Evolutionary conservation across 495 filamentous ascomycete genomes (phyloP).

Genomic region (Venustampulla echinocandica): DNA sequence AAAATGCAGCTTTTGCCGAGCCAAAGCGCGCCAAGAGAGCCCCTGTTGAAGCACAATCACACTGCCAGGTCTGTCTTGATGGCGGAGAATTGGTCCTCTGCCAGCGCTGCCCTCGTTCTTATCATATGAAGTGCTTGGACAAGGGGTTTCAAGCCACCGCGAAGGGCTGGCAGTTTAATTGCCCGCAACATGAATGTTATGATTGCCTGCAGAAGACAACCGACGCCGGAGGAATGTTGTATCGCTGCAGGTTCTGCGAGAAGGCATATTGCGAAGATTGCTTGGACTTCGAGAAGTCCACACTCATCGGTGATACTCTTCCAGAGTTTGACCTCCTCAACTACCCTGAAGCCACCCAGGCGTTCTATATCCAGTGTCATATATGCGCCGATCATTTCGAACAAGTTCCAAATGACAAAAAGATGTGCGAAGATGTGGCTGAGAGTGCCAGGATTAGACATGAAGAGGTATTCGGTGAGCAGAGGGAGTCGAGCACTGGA

Average conservation of each 20-base stretch:
- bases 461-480: constrained; percentile 15
- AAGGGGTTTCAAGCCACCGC: constrained; percentile 28
- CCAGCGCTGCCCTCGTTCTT: constrained; percentile 46
- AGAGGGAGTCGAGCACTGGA: constrained; percentile 13
- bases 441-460: constrained; percentile 17
- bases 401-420: constrained; percentile 22
- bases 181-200: constrained; percentile 50
- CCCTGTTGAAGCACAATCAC: constrained; percentile 39
- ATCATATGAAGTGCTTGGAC: constrained; percentile 46
- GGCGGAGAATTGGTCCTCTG: constrained; percentile 40
- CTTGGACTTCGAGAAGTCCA: constrained; percentile 44
- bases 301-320: constrained; percentile 42
- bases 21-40: constrained; percentile 33
- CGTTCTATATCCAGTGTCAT: constrained; percentile 45
- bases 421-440: constrained; percentile 24
- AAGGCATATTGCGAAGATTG: constrained; percentile 55
- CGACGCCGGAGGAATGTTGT: constrained; percentile 52
- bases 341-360: constrained; percentile 32
- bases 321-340: constrained; percentile 42
- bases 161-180: constrained; percentile 37
- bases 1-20: constrained; percentile 44
- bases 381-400: constrained; percentile 32
- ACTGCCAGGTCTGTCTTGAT: constrained; percentile 50
- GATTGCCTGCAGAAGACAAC: constrained; percentile 46
- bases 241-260: constrained; percentile 49